phyloP scores from a whole-genome alignment of 345 rosid genomes.

The Leavenworthia alabamica region DNA sequence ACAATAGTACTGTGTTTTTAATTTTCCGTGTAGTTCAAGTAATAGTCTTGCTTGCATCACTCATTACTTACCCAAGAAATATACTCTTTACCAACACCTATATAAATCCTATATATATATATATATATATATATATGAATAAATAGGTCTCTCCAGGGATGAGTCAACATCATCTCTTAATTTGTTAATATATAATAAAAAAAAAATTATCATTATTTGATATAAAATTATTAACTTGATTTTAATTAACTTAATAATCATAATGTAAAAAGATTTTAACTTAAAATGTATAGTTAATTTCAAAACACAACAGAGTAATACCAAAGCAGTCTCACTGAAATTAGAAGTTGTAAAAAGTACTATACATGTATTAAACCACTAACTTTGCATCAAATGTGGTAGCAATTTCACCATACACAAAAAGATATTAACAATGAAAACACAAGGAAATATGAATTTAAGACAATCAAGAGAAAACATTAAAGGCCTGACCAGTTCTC shows the following conservation, averaged over 20 bases:
- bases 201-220: neutral
- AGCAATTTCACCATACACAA: neutral
- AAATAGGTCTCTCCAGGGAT: no score
- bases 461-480: slow-evolving; percentile 42
- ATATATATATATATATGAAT: no score
- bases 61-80: slow-evolving; percentile 9
- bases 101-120: neutral
- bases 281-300: no score
- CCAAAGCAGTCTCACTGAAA: neutral
- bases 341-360: neutral
- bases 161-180: no score
- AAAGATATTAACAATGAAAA: slow-evolving; percentile 5
- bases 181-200: no score
- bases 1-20: slow-evolving; percentile 4
- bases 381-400: neutral
- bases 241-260: no score
- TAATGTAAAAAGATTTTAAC: no score
- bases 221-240: no score
- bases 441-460: neutral
- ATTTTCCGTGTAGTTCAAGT: slow-evolving; percentile 16
- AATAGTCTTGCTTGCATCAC: slow-evolving; percentile 8
- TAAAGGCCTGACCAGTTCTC: slow-evolving; percentile 40
- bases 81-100: slow-evolving; percentile 18
- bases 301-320: slow-evolving; percentile 9
- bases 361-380: neutral